Evolutionary conservation across 2,329 filamentous ascomycete species (phyloP).

Genomic region (Ilyonectria robusta): DNA sequence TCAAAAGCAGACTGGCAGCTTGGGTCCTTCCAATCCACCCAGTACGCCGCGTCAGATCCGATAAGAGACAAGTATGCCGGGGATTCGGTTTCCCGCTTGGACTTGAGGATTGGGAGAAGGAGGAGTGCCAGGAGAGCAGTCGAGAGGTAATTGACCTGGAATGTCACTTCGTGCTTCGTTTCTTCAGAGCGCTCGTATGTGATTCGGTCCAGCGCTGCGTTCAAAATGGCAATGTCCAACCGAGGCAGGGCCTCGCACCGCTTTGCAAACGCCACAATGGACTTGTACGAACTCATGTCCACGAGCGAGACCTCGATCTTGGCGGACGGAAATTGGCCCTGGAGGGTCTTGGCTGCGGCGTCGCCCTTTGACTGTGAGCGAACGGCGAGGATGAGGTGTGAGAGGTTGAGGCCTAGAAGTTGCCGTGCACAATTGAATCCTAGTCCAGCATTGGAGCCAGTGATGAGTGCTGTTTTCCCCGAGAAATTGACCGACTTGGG

Average conservation of each 20-base stretch:
- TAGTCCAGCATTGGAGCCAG: conserved; percentile 64
- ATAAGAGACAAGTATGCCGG: conserved; percentile 49
- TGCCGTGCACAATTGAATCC: conserved; percentile 62
- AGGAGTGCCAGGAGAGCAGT: conserved; percentile 52
- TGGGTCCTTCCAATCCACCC: conserved; percentile 40
- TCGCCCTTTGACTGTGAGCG: conserved; percentile 60
- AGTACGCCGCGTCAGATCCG: conserved; percentile 50
- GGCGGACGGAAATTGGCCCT: conserved; percentile 48
- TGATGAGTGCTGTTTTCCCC: conserved; percentile 62
- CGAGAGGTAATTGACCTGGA: conserved; percentile 59
- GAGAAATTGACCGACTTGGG: conserved; percentile 47
- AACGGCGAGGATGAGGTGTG: conserved; percentile 63
- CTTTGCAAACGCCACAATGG: conserved; percentile 58
- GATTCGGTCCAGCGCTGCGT: conserved; percentile 57
- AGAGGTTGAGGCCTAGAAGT: conserved; percentile 57
- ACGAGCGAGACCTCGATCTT: conserved; percentile 63
- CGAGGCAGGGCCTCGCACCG: conserved; percentile 52
- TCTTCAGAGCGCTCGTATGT: conserved; percentile 47
- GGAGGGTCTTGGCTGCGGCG: conserved; percentile 49
- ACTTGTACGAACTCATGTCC: conserved; percentile 63
- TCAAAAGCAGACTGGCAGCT: conserved; percentile 46
- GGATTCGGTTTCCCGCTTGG: conserved; percentile 35
- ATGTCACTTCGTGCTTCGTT: conserved; percentile 56
- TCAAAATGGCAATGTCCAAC: conserved; percentile 63
- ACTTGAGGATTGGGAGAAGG: conserved; percentile 52